A percentile compares a stretch with the other conserved stretches of the same genome.
Conservation (phyloP, 768 basidiomycete species). For the Podaxis rugospora region DNA sequence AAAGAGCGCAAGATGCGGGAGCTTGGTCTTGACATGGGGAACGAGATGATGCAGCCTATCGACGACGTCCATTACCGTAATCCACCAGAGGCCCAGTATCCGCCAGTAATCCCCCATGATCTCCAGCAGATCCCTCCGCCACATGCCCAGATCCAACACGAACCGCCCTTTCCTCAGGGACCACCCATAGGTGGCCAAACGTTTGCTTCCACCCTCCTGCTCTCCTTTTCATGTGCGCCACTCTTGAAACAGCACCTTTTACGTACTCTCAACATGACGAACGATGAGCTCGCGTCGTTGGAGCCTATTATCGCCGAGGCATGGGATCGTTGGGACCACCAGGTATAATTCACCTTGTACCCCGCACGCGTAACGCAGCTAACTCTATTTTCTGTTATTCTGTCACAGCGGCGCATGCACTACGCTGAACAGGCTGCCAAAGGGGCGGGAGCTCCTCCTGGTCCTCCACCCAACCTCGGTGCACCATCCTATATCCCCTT, state of each 20-base stretch:
- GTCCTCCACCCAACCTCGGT: constrained; percentile 20
- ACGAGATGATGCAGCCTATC: constrained; percentile 60
- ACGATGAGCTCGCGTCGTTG: constrained; percentile 73
- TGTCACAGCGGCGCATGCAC: constrained; percentile 34
- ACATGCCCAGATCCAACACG: constrained; percentile 35
- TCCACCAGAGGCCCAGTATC: constrained; percentile 41
- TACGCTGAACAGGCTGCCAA: constrained; percentile 37
- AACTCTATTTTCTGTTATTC: constrained; percentile 5
- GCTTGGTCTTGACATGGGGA: constrained; percentile 78
- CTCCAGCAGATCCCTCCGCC: constrained; percentile 28
- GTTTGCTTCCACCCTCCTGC: constrained; percentile 73
- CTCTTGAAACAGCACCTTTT: constrained; percentile 72
- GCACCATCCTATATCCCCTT: constrained; percentile 21
- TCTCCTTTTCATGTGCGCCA: constrained; percentile 74
- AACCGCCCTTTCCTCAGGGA: constrained; percentile 61
- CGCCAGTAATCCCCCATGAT: constrained; percentile 39
- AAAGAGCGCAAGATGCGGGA: constrained; percentile 81
- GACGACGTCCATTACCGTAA: constrained; percentile 68
- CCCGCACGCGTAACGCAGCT: constrained; percentile 9
- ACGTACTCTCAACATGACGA: constrained; percentile 67
- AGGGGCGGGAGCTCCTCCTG: constrained; percentile 21
- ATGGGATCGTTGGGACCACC: constrained; percentile 84
- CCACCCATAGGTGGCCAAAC: constrained; percentile 62
- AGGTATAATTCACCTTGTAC: constrained; percentile 37
- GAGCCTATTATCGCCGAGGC: constrained; percentile 81